Evolutionary conservation across 495 filamentous ascomycete genomes (phyloP), one percentile per base, ranked within the genome.

Genomic region (Pyrenula aspistea): DNA sequence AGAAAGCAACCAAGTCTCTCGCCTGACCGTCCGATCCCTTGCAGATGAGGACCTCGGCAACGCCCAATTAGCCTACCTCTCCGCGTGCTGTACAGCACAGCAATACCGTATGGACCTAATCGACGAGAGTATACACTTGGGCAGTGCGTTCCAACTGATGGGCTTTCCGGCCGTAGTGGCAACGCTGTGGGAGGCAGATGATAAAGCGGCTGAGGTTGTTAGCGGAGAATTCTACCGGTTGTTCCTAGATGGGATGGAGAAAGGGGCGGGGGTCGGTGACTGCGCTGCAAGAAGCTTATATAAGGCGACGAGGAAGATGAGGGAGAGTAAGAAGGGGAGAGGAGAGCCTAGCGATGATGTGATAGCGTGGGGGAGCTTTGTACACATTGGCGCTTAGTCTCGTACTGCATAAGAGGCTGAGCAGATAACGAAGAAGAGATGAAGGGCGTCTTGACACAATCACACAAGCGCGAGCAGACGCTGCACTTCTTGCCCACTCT

Each of bases 171-270:
- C 50, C 50, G 50, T 52, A 10, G 50, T 52, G n/a, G 50, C 19
- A 4, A 52, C 50, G n/a, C 50, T 52, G n/a, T 52, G 50, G 50
- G 50, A 52, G 50, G 50, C 50, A 4, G 50, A 52, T 20, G 50
- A 52, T 52, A 21, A 20, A 20, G 50, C 50, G 8, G n/a, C 50
- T 10, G 50, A 8, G 8, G 22, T 21, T 20, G 50, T 52, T 4
- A 4, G 8, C 8, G 50, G 22, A 52, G 50, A 20, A 21, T 52
- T 52, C 19, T 52, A 52, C 50, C 31, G 31, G 31, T 8, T 4
- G 4, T 42, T 42, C 15, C 31, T 42, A 15, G 31, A 42, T 8
- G 31, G 31, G 4, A 15, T 42, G 31, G 19, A 52, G 19, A 10
- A 52, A 8, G 10, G n/a, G 19, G 50, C 8, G 31, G 22, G 10